Conservation (phyloP, 2,329 filamentous ascomycete species). For the Apiospora phragmitis region DNA sequence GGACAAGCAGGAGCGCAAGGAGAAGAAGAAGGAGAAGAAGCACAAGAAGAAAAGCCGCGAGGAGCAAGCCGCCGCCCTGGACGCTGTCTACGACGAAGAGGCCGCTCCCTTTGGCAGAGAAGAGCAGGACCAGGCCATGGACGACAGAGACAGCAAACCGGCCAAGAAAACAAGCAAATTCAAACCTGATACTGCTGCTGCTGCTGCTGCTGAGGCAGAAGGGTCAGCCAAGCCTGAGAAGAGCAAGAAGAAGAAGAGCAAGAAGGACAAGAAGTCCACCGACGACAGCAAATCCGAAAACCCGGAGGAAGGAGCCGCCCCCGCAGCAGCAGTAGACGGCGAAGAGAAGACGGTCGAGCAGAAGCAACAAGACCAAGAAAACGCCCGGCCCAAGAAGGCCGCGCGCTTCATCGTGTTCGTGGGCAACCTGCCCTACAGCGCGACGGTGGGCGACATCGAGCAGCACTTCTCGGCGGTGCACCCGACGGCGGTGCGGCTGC, state of each 20-base stretch:
- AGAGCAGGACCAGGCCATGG: slow-evolving; percentile 14
- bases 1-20: slow-evolving; percentile 29
- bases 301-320: neutral
- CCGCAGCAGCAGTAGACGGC: neutral
- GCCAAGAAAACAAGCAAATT: neutral
- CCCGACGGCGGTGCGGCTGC: slow-evolving; percentile 70
- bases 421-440: slow-evolving; percentile 86
- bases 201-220: slow-evolving; percentile 8
- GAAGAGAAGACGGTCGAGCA: slow-evolving; percentile 11
- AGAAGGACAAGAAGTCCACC: slow-evolving; percentile 29
- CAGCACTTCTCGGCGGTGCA: slow-evolving; percentile 78
- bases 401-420: slow-evolving; percentile 77
- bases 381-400: slow-evolving; percentile 36
- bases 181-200: neutral
- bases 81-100: slow-evolving; percentile 9
- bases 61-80: slow-evolving; percentile 13
- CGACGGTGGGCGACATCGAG: slow-evolving; percentile 67
- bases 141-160: neutral
- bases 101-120: slow-evolving; percentile 10
- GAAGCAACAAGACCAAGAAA: slow-evolving; percentile 17
- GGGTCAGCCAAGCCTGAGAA: slow-evolving; percentile 16
- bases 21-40: slow-evolving; percentile 24
- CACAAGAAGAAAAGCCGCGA: slow-evolving; percentile 20
- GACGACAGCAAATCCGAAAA: slow-evolving; percentile 3
- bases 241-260: slow-evolving; percentile 37